A percentile compares a stretch with the other conserved stretches of the same genome.
phyloP scores from a whole-genome alignment of 148 eudicot genomes.

The Fagopyrum esculentum region DNA sequence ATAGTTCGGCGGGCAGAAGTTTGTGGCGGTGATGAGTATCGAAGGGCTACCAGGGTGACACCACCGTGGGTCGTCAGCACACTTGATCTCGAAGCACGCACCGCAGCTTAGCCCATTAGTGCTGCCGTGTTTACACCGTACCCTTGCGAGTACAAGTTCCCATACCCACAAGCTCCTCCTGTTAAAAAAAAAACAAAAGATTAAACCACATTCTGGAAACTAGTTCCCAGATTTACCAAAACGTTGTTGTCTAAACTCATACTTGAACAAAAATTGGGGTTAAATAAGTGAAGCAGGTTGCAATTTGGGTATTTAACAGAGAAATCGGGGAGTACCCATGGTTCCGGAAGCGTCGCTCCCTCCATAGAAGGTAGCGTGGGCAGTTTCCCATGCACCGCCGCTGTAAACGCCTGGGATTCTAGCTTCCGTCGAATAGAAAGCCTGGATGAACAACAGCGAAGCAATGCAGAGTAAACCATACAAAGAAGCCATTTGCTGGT shows the following conservation, averaged over 20 bases:
- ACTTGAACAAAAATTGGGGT: not conserved
- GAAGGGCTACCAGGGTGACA: slow-evolving; percentile 88
- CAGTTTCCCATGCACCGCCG: slow-evolving; percentile 65
- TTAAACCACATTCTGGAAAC: not conserved
- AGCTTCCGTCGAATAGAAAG: slow-evolving; percentile 23
- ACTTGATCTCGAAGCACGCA: slow-evolving; percentile 77
- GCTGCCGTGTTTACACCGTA: slow-evolving; percentile 85
- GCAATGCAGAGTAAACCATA: slow-evolving; percentile 23
- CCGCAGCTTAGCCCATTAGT: slow-evolving; percentile 71
- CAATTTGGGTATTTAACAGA: no score
- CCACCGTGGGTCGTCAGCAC: slow-evolving; percentile 60
- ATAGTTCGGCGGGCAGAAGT: slow-evolving; percentile 77
- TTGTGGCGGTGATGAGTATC: slow-evolving; percentile 69
- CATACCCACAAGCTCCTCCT: not conserved
- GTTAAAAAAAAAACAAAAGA: not conserved
- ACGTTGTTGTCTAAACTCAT: not conserved
- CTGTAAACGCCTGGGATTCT: slow-evolving; percentile 68
- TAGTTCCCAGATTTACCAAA: not conserved
- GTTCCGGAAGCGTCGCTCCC: slow-evolving; percentile 96
- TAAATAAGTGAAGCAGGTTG: not conserved
- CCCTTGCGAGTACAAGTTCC: not conserved
- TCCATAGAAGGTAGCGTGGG: slow-evolving; percentile 92
- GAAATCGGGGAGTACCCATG: slow-evolving; percentile 44
- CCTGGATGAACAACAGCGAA: slow-evolving; percentile 17
- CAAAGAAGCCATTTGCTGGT: not conserved